A percentile compares a stretch with the other conserved stretches of the same genome.
These are phyloP conservation scores for Dryas alaskensis DNA, from an alignment of 306 rosid species.

Conservation along the genomic window DNA sequence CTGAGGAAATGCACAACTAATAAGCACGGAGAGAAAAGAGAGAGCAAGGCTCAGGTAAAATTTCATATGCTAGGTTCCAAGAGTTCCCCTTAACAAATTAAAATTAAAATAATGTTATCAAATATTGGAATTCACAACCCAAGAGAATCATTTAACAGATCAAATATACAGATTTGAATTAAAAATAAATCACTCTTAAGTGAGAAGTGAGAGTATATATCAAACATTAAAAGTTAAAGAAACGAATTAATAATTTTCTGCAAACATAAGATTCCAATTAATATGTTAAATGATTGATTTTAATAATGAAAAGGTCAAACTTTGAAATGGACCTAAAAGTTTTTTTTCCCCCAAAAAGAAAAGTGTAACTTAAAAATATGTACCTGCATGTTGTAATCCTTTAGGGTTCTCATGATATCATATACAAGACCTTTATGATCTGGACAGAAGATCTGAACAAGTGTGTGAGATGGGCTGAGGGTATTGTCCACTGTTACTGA, in stretches of 20 bases:
- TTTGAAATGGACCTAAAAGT: background rate
- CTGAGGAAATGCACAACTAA: too few relatives aligned
- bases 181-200: too few relatives aligned
- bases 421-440: constrained; percentile 63
- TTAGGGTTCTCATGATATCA: constrained; percentile 61
- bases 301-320: background rate
- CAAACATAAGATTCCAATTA: background rate
- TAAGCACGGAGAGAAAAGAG: too few relatives aligned
- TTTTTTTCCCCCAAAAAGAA: background rate
- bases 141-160: too few relatives aligned
- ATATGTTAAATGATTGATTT: background rate
- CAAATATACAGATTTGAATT: too few relatives aligned
- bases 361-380: background rate
- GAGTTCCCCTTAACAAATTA: too few relatives aligned
- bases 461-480: constrained; percentile 55
- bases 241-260: background rate
- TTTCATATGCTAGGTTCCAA: too few relatives aligned
- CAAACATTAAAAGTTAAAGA: background rate
- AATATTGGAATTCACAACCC: too few relatives aligned
- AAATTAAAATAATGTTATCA: too few relatives aligned
- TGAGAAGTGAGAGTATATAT: background rate
- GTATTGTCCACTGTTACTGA: constrained; percentile 44
- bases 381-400: constrained; percentile 63
- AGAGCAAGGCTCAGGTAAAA: too few relatives aligned
- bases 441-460: constrained; percentile 43